Percentiles rank a stretch among this genome's conserved stretches.
Evolutionary conservation across 2,329 filamentous ascomycete genomes (phyloP).

Genomic region (Epicoccum sorghinum): DNA sequence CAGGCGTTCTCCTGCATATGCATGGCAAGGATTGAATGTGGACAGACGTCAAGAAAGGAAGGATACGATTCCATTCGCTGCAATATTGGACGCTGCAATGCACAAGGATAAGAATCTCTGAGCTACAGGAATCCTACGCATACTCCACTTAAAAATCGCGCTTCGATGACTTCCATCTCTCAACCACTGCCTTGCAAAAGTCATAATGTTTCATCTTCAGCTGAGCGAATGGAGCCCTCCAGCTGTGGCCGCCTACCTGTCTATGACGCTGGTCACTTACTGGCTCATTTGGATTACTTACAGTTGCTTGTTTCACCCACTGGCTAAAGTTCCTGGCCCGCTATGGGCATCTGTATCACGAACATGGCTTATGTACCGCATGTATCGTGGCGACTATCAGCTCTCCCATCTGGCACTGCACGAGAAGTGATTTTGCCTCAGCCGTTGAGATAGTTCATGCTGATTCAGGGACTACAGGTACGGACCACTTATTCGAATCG

Average conservation of each 20-base stretch:
- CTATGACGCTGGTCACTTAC: slow-evolving; percentile 3
- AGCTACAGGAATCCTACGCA: too few relatives aligned
- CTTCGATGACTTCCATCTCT: too few relatives aligned
- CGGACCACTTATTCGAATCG: slow-evolving; percentile 53
- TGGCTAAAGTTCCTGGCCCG: slow-evolving; percentile 29
- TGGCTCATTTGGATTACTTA: slow-evolving; percentile 23
- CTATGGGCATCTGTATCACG: slow-evolving; percentile 33
- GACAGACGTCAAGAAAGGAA: neutral
- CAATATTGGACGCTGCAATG: neutral
- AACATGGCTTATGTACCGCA: slow-evolving; percentile 33
- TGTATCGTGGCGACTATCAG: slow-evolving; percentile 30
- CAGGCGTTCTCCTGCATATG: slow-evolving; percentile 5
- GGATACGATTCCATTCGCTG: neutral
- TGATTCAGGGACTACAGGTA: neutral
- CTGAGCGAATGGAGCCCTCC: neutral
- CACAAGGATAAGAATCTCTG: neutral
- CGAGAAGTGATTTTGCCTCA: neutral
- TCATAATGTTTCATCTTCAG: neutral
- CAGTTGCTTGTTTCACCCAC: slow-evolving; percentile 25
- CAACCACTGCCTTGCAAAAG: neutral
- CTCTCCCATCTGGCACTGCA: slow-evolving; percentile 21
- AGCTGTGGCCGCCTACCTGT: neutral
- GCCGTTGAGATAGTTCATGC: neutral
- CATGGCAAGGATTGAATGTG: neutral
- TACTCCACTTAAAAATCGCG: too few relatives aligned